phyloP scores from a whole-genome alignment of 2,329 filamentous ascomycete species.

The Penicillium sumatraense region DNA sequence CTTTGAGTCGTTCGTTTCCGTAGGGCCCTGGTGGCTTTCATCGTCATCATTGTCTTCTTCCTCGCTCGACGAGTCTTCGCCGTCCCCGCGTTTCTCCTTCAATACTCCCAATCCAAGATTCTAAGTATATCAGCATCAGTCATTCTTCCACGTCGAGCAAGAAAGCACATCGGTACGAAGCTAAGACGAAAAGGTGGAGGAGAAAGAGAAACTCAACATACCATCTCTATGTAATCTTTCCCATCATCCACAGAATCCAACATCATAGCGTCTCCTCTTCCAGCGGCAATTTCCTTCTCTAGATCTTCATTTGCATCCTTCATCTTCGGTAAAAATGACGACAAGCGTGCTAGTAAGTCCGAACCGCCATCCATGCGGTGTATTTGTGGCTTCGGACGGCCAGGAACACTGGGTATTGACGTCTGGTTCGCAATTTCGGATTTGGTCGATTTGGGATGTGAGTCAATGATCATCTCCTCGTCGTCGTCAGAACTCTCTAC shows the following conservation, averaged over 20 bases:
- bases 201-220: conserved; percentile 21
- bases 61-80: conserved; percentile 18
- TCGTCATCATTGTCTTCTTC: conserved; percentile 24
- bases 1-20: conserved; percentile 15
- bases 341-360: conserved; percentile 42
- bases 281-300: conserved; percentile 42
- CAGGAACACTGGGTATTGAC: conserved; percentile 33
- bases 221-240: conserved; percentile 50
- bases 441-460: background rate
- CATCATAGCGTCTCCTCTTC: conserved; percentile 33
- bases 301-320: conserved; percentile 49
- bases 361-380: conserved; percentile 31
- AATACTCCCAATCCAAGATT: conserved; percentile 52
- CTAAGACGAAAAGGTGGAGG: background rate
- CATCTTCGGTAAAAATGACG: conserved; percentile 48
- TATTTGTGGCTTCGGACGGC: conserved; percentile 41
- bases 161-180: background rate
- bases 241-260: conserved; percentile 42
- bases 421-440: background rate
- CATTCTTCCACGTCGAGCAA: too few relatives aligned
- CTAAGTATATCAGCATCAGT: conserved; percentile 20
- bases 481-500: conserved; percentile 29
- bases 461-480: conserved; percentile 2
- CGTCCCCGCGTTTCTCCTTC: conserved; percentile 41
- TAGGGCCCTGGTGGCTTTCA: conserved; percentile 16